These are phyloP conservation scores for Physcia stellaris DNA, from an alignment of 495 filamentous ascomycete species.

Conservation along the genomic window DNA sequence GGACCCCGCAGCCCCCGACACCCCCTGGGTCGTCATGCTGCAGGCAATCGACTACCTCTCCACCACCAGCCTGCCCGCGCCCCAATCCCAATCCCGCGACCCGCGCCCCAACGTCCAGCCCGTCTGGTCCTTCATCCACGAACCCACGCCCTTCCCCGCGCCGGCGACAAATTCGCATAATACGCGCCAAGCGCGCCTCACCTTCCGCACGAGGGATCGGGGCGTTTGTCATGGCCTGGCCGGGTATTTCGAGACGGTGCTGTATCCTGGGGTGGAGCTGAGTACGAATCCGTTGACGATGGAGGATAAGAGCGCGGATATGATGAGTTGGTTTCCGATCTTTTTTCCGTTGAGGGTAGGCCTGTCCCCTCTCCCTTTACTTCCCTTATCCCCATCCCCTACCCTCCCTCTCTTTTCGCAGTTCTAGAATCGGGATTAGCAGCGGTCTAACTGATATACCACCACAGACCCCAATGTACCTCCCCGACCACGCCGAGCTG, in stretches of 20 bases:
- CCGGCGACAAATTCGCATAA: slow-evolving; percentile 48
- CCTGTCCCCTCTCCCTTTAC: neutral
- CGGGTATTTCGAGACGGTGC: slow-evolving; percentile 88
- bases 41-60: slow-evolving; percentile 75
- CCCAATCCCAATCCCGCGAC: slow-evolving; percentile 6
- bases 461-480: slow-evolving; percentile 76
- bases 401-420: slow-evolving; percentile 7
- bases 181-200: slow-evolving; percentile 54
- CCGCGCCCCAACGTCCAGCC: slow-evolving; percentile 17
- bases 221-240: slow-evolving; percentile 84
- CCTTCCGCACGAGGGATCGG: slow-evolving; percentile 55
- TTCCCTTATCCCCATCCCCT: neutral
- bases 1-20: slow-evolving; percentile 61
- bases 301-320: slow-evolving; percentile 79
- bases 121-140: slow-evolving; percentile 21
- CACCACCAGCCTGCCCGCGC: slow-evolving; percentile 20
- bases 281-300: slow-evolving; percentile 90
- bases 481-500: slow-evolving; percentile 71
- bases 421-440: too few species aligned
- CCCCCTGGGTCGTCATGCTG: slow-evolving; percentile 86
- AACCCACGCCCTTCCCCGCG: slow-evolving; percentile 13
- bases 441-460: too few species aligned
- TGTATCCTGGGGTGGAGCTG: slow-evolving; percentile 75
- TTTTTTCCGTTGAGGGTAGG: slow-evolving; percentile 91
- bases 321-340: slow-evolving; percentile 99